Conservation (phyloP, 2,329 filamentous ascomycete genomes). For the Monilinia aucupariae region DNA sequence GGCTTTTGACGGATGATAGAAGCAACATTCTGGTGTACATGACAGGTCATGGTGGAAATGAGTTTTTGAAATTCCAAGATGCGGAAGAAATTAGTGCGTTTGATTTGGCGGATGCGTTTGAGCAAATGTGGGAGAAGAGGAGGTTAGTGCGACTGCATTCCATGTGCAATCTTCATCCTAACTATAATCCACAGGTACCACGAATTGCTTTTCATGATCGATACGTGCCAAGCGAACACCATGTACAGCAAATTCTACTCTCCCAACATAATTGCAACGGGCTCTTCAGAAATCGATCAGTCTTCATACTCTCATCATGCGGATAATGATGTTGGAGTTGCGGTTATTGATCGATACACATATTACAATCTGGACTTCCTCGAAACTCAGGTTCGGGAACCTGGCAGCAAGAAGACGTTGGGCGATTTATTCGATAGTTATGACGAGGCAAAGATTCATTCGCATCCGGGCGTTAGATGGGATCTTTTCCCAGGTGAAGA, state of each 20-base stretch:
- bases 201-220: constrained; percentile 99
- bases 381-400: constrained; percentile 80
- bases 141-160: constrained; percentile 44
- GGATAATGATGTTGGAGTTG: constrained; percentile 95
- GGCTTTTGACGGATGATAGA: constrained; percentile 86
- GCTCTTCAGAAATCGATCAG: constrained; percentile 92
- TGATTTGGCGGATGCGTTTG: constrained; percentile 93
- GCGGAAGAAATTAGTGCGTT: constrained; percentile 96
- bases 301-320: constrained; percentile 97
- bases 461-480: constrained; percentile 84
- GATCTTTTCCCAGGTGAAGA: constrained; percentile 90
- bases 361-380: constrained; percentile 98
- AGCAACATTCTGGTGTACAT: constrained; percentile 99
- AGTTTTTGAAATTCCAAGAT: constrained; percentile 98
- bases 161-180: neutral
- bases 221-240: constrained; percentile 98
- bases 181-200: constrained; percentile 59
- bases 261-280: constrained; percentile 95
- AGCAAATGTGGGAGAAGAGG: constrained; percentile 99
- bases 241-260: constrained; percentile 99
- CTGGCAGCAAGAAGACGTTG: constrained; percentile 80
- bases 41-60: constrained; percentile 96
- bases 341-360: constrained; percentile 96
- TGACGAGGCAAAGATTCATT: constrained; percentile 91
- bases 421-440: constrained; percentile 96